Conservation (phyloP, 768 basidiomycete genomes). For the Asterophora parasitica region DNA sequence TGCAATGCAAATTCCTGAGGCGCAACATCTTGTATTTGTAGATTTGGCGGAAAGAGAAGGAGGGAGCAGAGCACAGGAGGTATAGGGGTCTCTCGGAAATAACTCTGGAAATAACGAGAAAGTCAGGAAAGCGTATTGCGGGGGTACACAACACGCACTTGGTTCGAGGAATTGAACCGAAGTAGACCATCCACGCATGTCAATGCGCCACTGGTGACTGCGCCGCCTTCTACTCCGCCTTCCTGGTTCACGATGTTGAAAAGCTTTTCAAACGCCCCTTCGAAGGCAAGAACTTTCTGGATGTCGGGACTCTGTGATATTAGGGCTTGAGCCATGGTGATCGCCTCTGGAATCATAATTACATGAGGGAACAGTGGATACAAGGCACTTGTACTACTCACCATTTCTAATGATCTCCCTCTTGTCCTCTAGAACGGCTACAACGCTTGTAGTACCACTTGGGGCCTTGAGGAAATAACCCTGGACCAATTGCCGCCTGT, state of each 20-base stretch:
- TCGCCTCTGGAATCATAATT: conserved; percentile 53
- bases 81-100: conserved; percentile 87
- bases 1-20: conserved; percentile 92
- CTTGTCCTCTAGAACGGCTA: conserved; percentile 76
- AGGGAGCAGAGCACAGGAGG: conserved; percentile 62
- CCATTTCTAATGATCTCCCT: conserved; percentile 88
- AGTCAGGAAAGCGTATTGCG: not conserved
- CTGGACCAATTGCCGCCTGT: conserved; percentile 79
- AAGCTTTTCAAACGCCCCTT: conserved; percentile 93
- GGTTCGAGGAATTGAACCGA: conserved; percentile 91
- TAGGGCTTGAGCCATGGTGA: conserved; percentile 76
- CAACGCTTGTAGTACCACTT: conserved; percentile 68
- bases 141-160: conserved; percentile 46
- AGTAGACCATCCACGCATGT: conserved; percentile 82
- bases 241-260: conserved; percentile 85
- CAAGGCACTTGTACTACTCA: conserved; percentile 29
- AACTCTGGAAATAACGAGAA: conserved; percentile 57
- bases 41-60: conserved; percentile 63
- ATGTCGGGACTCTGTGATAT: conserved; percentile 87
- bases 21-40: conserved; percentile 51
- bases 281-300: conserved; percentile 95
- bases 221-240: conserved; percentile 89
- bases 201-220: conserved; percentile 82
- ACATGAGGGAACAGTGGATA: not conserved
- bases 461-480: conserved; percentile 87